A percentile compares a stretch with the other conserved stretches of the same genome.
phyloP scores from a whole-genome alignment of 371 early-diverging fungal species.

The Mortierella sp. region DNA sequence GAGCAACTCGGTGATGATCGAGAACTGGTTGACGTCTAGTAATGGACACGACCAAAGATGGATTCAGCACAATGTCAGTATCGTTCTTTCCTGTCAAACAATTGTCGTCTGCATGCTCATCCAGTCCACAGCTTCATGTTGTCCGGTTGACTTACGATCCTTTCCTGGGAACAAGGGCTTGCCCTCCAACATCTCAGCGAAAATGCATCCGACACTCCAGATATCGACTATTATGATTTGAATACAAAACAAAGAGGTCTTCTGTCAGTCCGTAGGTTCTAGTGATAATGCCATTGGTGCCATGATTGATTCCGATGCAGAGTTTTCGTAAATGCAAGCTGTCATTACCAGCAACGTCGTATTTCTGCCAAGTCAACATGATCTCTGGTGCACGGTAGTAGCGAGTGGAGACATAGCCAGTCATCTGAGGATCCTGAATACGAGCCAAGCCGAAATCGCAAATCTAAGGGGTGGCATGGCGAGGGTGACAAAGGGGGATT shows the following conservation, averaged over 20 bases:
- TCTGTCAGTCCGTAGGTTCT: not conserved
- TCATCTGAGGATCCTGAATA: slow-evolving; percentile 93
- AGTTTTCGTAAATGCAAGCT: not conserved
- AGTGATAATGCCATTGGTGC: not conserved
- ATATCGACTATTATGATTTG: slow-evolving; percentile 86
- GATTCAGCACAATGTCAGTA: not conserved
- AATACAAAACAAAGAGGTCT: not conserved
- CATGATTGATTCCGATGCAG: not conserved
- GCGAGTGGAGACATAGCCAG: slow-evolving; percentile 97
- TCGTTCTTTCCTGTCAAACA: not conserved
- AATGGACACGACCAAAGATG: not conserved
- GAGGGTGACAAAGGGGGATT: not conserved
- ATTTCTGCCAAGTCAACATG: slow-evolving; percentile 98
- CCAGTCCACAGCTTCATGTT: not conserved
- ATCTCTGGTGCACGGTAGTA: slow-evolving; percentile 99
- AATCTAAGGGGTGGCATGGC: slow-evolving; percentile 66
- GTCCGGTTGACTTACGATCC: slow-evolving; percentile 80
- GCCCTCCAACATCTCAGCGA: slow-evolving; percentile 97
- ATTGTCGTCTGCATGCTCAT: not conserved
- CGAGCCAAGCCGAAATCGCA: slow-evolving; percentile 98
- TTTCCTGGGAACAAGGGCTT: slow-evolving; percentile 97
- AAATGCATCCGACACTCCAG: slow-evolving; percentile 99
- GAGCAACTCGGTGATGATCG: slow-evolving; percentile 92
- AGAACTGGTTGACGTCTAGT: slow-evolving; percentile 92
- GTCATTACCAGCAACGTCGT: slow-evolving; percentile 88